These are phyloP conservation scores for Beauveria sp. DNA, from an alignment of 2,329 filamentous ascomycete species.

Conservation along the genomic window DNA sequence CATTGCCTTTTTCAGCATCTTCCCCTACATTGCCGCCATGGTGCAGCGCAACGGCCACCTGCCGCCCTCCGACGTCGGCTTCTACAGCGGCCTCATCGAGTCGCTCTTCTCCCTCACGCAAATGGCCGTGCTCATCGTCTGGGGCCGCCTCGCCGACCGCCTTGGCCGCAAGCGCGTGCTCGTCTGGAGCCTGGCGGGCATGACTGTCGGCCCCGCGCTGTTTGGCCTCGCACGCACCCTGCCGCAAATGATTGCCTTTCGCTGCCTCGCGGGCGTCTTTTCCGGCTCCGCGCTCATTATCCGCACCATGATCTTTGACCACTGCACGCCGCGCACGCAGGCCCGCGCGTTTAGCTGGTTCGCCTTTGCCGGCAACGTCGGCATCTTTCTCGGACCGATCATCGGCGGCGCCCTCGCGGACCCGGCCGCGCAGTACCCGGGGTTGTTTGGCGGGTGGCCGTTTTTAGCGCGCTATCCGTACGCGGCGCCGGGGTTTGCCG, in stretches of 20 bases:
- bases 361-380: constrained; percentile 66
- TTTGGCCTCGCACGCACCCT: constrained; percentile 62
- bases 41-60: constrained; percentile 58
- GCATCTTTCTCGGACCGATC: constrained; percentile 64
- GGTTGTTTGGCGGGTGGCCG: constrained; percentile 35
- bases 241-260: constrained; percentile 67
- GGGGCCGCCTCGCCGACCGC: constrained; percentile 56
- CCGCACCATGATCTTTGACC: constrained; percentile 69
- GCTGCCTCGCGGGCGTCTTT: constrained; percentile 66
- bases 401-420: constrained; percentile 63
- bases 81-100: constrained; percentile 71
- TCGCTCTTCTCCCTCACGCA: constrained; percentile 67
- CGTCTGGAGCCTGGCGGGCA: constrained; percentile 57
- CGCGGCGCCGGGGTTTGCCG: constrained; percentile 46
- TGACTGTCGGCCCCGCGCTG: constrained; percentile 50
- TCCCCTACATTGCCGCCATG: constrained; percentile 76
- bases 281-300: constrained; percentile 67
- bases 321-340: constrained; percentile 61
- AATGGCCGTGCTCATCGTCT: constrained; percentile 69
- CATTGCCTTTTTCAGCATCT: constrained; percentile 76
- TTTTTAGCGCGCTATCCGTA: constrained; percentile 47
- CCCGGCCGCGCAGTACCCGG: constrained; percentile 56
- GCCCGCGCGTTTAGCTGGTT: constrained; percentile 70
- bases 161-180: constrained; percentile 67
- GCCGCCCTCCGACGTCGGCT: constrained; percentile 60